A percentile compares a stretch with the other conserved stretches of the same genome.
These are phyloP conservation scores for Hydnomerulius pinastri DNA, from an alignment of 768 basidiomycete species.

Conservation along the genomic window DNA sequence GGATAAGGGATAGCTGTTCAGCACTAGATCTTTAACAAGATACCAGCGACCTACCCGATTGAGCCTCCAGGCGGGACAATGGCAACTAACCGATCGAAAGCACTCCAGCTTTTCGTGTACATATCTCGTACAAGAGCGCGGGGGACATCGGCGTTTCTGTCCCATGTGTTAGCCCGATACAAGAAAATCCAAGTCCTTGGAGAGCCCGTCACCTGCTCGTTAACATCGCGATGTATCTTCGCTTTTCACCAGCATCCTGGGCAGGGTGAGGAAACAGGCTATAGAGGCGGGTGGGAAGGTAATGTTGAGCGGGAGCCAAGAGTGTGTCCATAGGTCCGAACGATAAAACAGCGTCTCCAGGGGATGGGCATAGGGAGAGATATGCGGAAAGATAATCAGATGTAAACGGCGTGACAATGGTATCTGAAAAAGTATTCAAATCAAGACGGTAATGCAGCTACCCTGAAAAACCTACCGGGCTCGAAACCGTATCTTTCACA, in stretches of 20 bases:
- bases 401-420: conserved; percentile 74
- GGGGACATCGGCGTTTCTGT: conserved; percentile 82
- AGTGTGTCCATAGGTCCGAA: conserved; percentile 83
- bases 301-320: conserved; percentile 74
- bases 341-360: conserved; percentile 73
- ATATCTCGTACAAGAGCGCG: conserved; percentile 84
- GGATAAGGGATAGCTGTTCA: not conserved
- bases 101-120: conserved; percentile 94
- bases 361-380: conserved; percentile 71
- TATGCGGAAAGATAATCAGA: conserved; percentile 76
- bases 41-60: conserved; percentile 61
- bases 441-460: not conserved
- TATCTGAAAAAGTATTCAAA: conserved; percentile 44
- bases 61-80: conserved; percentile 91
- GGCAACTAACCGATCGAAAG: conserved; percentile 84
- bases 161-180: conserved; percentile 2
- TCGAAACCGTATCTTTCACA: conserved; percentile 83
- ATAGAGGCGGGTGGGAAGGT: conserved; percentile 74
- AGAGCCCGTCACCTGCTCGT: conserved; percentile 56
- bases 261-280: conserved; percentile 79
- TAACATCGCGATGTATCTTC: conserved; percentile 71
- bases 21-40: conserved; percentile 5
- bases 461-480: conserved; percentile 45
- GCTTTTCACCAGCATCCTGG: conserved; percentile 72
- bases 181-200: not conserved